Evolutionary conservation across 805 yeast genomes (phyloP).

Genomic region (Saturnispora diversa): DNA sequence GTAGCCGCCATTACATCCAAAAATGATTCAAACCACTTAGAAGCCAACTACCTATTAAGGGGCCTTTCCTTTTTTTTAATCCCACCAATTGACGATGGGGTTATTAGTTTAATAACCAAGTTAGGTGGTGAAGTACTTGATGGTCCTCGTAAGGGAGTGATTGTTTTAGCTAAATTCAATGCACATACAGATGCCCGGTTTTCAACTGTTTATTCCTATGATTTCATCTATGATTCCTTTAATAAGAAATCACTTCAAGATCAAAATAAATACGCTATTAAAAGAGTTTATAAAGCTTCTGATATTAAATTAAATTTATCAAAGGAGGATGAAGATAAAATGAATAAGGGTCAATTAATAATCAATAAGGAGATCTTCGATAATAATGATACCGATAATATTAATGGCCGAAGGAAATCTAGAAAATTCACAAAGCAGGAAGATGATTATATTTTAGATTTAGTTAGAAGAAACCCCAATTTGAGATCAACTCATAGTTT

Average conservation of each 20-base stretch:
- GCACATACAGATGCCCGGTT: neutral
- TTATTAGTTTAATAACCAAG: neutral
- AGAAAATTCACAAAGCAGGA: conserved; percentile 53
- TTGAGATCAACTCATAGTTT: conserved; percentile 61
- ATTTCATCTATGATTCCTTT: conserved; percentile 21
- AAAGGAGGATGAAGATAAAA: neutral
- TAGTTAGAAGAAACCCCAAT: conserved; percentile 58
- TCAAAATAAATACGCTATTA: conserved; percentile 16
- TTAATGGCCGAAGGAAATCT: conserved; percentile 28
- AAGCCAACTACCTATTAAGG: neutral
- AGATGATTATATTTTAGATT: conserved; percentile 59
- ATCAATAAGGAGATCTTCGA: conserved; percentile 15
- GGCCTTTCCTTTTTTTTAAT: neutral
- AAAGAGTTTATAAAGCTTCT: neutral
- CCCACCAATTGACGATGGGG: neutral
- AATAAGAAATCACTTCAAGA: conserved; percentile 15
- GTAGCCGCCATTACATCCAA: too few species aligned
- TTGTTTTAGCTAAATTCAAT: neutral
- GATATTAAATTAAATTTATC: neutral
- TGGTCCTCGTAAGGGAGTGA: conserved; percentile 2
- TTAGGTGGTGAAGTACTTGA: conserved; percentile 5
- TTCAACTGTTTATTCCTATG: conserved; percentile 17
- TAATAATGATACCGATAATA: conserved; percentile 20
- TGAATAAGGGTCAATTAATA: neutral
- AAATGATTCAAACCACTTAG: neutral